These are phyloP conservation scores for Hypoxylon sp. DNA, from an alignment of 2,329 filamentous ascomycete genomes.

Conservation along the genomic window DNA sequence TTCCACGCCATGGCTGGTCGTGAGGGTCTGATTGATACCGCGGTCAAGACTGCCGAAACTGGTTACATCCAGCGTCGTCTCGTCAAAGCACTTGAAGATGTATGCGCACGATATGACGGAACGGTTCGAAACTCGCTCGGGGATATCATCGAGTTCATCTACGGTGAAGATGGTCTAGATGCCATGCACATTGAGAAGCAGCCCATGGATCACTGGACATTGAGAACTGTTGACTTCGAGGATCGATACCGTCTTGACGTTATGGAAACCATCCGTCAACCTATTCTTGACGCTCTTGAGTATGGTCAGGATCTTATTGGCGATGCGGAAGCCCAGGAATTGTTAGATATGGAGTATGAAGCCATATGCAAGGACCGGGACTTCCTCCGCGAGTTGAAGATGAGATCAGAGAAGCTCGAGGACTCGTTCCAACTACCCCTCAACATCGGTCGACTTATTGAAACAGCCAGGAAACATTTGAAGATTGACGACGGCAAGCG, in stretches of 20 bases:
- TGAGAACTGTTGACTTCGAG: conserved; percentile 80
- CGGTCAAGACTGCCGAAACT: conserved; percentile 98
- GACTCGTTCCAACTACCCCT: conserved; percentile 91
- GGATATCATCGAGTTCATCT: conserved; percentile 96
- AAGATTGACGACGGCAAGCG: conserved; percentile 84
- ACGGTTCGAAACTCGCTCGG: conserved; percentile 97
- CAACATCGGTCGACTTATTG: conserved; percentile 89
- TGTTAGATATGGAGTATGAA: conserved; percentile 90
- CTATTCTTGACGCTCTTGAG: conserved; percentile 78
- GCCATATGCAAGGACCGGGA: conserved; percentile 77
- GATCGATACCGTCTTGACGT: conserved; percentile 86
- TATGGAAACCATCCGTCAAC: conserved; percentile 69
- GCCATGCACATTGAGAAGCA: conserved; percentile 94
- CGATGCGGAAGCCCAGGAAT: conserved; percentile 84
- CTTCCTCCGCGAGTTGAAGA: conserved; percentile 75
- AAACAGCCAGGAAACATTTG: conserved; percentile 89
- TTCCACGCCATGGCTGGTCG: conserved; percentile 99
- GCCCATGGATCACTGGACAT: conserved; percentile 83
- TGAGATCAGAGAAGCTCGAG: conserved; percentile 72
- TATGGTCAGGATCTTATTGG: conserved; percentile 87
- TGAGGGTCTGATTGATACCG: conserved; percentile 99
- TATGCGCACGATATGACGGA: conserved; percentile 96
- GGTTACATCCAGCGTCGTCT: conserved; percentile 99
- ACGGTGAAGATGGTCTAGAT: conserved; percentile 96
- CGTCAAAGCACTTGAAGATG: conserved; percentile 96